Evolutionary conservation across 2,329 filamentous ascomycete species (phyloP).

Genomic region (Paecilomyces niveus): DNA sequence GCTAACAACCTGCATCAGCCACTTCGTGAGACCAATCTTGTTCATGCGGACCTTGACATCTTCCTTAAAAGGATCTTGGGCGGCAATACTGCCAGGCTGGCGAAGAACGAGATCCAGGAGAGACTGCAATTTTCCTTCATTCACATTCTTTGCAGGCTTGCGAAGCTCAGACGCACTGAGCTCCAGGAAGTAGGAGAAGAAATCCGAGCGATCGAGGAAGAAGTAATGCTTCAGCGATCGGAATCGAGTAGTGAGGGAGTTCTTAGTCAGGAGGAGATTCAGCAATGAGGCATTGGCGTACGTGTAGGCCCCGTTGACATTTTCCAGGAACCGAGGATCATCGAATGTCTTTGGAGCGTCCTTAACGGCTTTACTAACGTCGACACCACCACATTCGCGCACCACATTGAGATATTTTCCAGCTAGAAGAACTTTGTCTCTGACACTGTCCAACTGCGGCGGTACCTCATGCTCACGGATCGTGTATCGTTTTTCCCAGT

Average conservation of each 20-base stretch:
- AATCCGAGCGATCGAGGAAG: conserved; percentile 95
- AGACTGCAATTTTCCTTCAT: conserved; percentile 87
- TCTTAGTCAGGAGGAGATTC: conserved; percentile 83
- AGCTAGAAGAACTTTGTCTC: conserved; percentile 88
- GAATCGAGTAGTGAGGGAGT: conserved; percentile 78
- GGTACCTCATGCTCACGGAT: conserved; percentile 86
- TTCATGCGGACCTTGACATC: conserved; percentile 98
- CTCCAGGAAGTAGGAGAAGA: conserved; percentile 96
- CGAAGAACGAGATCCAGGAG: conserved; percentile 91
- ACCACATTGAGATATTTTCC: conserved; percentile 98
- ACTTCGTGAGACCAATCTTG: conserved; percentile 84
- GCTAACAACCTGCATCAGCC: conserved; percentile 91
- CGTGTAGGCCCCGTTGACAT: conserved; percentile 90
- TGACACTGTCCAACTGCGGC: conserved; percentile 81
- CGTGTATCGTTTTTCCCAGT: conserved; percentile 97
- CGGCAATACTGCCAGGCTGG: conserved; percentile 91
- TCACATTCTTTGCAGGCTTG: conserved; percentile 82
- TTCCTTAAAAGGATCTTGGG: conserved; percentile 94
- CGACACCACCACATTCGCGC: conserved; percentile 90
- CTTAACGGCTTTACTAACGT: conserved; percentile 78
- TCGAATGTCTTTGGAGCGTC: conserved; percentile 92
- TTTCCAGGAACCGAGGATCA: conserved; percentile 85
- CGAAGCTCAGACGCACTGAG: conserved; percentile 81
- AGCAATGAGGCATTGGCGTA: conserved; percentile 92
- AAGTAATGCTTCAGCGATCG: conserved; percentile 97